Conservation (phyloP, 2,329 filamentous ascomycete species). For the Curvularia verruculosa region DNA sequence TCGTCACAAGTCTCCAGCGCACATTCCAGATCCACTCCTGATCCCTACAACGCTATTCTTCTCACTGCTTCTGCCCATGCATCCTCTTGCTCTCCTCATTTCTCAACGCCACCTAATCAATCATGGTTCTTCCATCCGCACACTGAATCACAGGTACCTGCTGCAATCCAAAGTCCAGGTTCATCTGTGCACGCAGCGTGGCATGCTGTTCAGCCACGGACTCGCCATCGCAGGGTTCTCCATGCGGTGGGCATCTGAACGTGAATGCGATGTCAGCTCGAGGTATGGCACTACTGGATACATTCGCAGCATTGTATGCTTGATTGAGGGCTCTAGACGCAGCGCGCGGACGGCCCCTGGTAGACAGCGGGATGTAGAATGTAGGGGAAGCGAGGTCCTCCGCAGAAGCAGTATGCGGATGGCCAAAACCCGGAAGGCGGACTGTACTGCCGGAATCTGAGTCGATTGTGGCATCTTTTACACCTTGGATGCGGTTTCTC, state of each 20-base stretch:
- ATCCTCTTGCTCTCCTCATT: conserved; percentile 24
- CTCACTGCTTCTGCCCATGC: too few relatives aligned
- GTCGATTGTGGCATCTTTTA: background rate
- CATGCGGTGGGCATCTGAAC: conserved; percentile 27
- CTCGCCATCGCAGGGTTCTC: conserved; percentile 28
- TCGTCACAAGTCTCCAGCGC: background rate
- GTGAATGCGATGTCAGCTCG: background rate
- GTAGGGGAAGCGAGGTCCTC: background rate
- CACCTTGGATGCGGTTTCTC: background rate
- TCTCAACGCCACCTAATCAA: conserved; percentile 33
- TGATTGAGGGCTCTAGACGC: conserved; percentile 28
- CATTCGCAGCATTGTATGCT: conserved; percentile 22
- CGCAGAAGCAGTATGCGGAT: background rate
- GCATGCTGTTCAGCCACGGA: conserved; percentile 13
- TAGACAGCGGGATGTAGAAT: background rate
- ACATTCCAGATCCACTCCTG: too few relatives aligned
- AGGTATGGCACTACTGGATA: background rate
- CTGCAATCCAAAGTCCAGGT: conserved; percentile 22
- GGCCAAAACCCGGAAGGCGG: conserved; percentile 4
- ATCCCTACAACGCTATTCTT: too few relatives aligned
- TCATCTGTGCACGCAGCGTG: conserved; percentile 14
- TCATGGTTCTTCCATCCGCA: conserved; percentile 23
- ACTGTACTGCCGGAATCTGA: background rate
- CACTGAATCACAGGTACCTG: conserved; percentile 22
- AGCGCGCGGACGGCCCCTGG: conserved; percentile 21